These are phyloP conservation scores for Dendrocalamus sinicus DNA, from an alignment of 176 grass and related monocot genomes.

Conservation along the genomic window DNA sequence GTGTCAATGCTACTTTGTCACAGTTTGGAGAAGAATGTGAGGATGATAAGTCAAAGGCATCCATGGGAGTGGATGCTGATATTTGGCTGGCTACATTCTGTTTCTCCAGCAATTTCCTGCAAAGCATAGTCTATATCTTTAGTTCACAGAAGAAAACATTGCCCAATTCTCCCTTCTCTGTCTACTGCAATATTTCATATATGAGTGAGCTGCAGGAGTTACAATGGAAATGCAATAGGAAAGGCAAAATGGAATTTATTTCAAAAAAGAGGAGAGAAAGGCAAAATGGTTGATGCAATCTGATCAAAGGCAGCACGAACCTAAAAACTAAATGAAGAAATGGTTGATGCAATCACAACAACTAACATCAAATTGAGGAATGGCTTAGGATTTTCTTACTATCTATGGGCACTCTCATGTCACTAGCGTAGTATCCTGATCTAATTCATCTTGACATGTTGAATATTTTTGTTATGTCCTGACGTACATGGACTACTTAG, in stretches of 20 bases:
- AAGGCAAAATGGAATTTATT: not conserved
- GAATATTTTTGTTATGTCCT: not conserved
- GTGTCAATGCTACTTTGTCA: constrained; percentile 47
- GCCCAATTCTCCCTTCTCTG: not conserved
- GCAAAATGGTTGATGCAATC: too few relatives aligned
- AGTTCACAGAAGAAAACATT: constrained; percentile 26
- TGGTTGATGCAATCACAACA: not conserved
- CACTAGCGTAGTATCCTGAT: not conserved
- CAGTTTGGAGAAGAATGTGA: constrained; percentile 50
- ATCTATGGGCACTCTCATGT: not conserved
- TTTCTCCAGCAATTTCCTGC: constrained; percentile 59
- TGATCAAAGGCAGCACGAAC: not conserved
- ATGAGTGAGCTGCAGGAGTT: not conserved
- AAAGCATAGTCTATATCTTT: constrained; percentile 25
- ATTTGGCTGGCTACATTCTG: constrained; percentile 35
- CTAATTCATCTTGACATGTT: constrained; percentile 18
- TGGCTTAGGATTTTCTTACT: not conserved
- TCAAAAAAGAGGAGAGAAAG: too few relatives aligned
- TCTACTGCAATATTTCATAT: not conserved
- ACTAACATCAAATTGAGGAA: not conserved
- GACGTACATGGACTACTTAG: not conserved
- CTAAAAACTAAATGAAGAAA: constrained; percentile 14
- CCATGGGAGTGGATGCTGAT: constrained; percentile 53
- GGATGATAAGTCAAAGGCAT: constrained; percentile 57
- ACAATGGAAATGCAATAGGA: not conserved